A percentile compares a stretch with the other conserved stretches of the same genome.
These are phyloP conservation scores for Stropharia rugosoannulata DNA, from an alignment of 768 basidiomycete species.

Conservation along the genomic window DNA sequence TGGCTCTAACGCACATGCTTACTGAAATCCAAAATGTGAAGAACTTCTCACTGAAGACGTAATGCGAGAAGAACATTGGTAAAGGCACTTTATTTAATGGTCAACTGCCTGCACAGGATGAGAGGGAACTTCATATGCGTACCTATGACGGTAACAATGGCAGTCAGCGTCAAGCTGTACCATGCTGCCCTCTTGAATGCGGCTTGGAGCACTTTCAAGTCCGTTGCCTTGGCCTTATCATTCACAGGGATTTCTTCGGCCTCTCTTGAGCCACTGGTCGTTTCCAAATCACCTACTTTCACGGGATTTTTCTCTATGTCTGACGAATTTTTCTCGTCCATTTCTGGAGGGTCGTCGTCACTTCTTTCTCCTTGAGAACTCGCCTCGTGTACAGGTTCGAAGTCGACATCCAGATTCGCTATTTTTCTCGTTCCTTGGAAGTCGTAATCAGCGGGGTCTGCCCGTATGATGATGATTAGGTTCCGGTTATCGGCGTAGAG, in stretches of 20 bases:
- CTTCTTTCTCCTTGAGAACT: neutral
- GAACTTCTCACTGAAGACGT: slow-evolving; percentile 33
- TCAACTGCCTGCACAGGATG: neutral
- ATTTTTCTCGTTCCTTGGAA: slow-evolving; percentile 36
- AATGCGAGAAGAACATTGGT: slow-evolving; percentile 29
- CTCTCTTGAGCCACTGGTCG: slow-evolving; percentile 34
- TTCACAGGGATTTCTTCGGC: neutral
- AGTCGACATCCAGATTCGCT: slow-evolving; percentile 23
- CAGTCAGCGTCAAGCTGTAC: slow-evolving; percentile 30
- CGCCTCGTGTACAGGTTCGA: slow-evolving; percentile 8
- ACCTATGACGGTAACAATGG: slow-evolving; percentile 34
- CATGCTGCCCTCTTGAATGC: slow-evolving; percentile 31
- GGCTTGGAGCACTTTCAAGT: slow-evolving; percentile 19
- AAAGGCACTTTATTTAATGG: slow-evolving; percentile 26
- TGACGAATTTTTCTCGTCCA: neutral
- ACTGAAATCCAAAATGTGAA: slow-evolving; percentile 37
- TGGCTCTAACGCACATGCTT: slow-evolving; percentile 26
- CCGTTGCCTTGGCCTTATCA: neutral
- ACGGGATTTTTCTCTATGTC: neutral
- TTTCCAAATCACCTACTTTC: neutral
- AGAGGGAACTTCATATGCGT: neutral
- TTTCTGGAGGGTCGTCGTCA: slow-evolving; percentile 33
- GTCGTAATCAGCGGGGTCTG: slow-evolving; percentile 35
- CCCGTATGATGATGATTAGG: neutral
- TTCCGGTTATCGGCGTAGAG: neutral